phyloP scores from a whole-genome alignment of 345 rosid species.

The Gossypium longicalyx region DNA sequence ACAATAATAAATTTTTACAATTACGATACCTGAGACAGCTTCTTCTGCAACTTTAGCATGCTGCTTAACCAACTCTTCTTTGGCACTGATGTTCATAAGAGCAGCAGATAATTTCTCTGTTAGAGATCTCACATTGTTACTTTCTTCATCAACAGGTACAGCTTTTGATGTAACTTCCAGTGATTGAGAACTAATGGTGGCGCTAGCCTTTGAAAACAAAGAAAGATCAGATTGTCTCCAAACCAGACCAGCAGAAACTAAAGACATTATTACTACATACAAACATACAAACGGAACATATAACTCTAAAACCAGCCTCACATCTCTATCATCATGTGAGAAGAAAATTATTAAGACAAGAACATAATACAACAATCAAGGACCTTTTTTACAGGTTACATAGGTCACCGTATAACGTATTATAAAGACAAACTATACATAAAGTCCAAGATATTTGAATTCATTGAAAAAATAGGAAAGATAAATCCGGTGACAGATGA shows the following conservation, averaged over 20 bases:
- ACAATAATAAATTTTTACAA: not conserved
- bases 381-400: not conserved
- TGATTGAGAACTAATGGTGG: slow-evolving; percentile 47
- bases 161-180: slow-evolving; percentile 54
- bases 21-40: slow-evolving; percentile 71
- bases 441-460: not conserved
- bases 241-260: slow-evolving; percentile 11
- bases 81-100: slow-evolving; percentile 60
- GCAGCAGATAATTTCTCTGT: slow-evolving; percentile 75
- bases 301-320: not conserved
- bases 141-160: slow-evolving; percentile 43
- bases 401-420: not conserved
- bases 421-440: not conserved
- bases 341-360: not conserved
- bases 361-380: not conserved
- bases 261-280: not conserved
- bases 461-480: not conserved
- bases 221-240: slow-evolving; percentile 18
- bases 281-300: not conserved
- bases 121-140: slow-evolving; percentile 45
- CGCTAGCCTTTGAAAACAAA: slow-evolving; percentile 29
- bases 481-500: not conserved
- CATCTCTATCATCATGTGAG: not conserved
- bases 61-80: slow-evolving; percentile 83
- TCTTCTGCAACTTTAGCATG: slow-evolving; percentile 97